phyloP scores from a whole-genome alignment of 257 asterid genomes.

The Cordia subcordata region DNA sequence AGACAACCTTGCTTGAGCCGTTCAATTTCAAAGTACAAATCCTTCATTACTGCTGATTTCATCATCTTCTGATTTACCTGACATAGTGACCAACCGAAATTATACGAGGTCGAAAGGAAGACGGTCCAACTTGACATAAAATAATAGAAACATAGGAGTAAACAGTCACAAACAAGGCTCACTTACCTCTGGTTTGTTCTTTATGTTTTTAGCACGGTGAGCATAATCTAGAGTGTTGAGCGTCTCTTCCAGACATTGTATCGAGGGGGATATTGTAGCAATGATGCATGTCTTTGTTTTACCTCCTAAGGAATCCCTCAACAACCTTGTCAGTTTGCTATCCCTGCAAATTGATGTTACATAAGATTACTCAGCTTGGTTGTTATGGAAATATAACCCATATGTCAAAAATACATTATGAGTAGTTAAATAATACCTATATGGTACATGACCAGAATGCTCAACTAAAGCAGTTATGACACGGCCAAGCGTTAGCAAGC shows the following conservation, averaged over 20 bases:
- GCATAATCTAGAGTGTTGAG: slow-evolving; percentile 97
- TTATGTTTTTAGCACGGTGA: slow-evolving; percentile 97
- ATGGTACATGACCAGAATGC: slow-evolving; percentile 96
- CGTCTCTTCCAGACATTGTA: slow-evolving; percentile 90
- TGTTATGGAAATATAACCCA: slow-evolving; percentile 6
- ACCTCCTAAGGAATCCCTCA: slow-evolving; percentile 97
- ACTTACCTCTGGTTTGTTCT: slow-evolving; percentile 95
- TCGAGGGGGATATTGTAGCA: slow-evolving; percentile 91
- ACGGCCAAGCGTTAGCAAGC: slow-evolving; percentile 96
- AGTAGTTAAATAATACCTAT: slow-evolving; percentile 43
- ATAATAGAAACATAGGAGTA: not conserved
- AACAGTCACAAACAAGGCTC: slow-evolving; percentile 7
- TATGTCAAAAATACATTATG: not conserved
- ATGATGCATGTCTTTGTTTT: slow-evolving; percentile 96
- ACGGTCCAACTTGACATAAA: slow-evolving; percentile 13
- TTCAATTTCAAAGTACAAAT: slow-evolving; percentile 54
- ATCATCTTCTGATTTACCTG: slow-evolving; percentile 91
- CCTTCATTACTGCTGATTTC: slow-evolving; percentile 46
- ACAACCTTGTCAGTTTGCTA: slow-evolving; percentile 90
- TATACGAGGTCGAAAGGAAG: not conserved
- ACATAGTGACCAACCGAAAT: slow-evolving; percentile 7
- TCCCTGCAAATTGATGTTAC: slow-evolving; percentile 57
- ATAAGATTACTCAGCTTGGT: not conserved
- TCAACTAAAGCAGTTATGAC: slow-evolving; percentile 94
- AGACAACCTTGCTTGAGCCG: slow-evolving; percentile 87